phyloP scores from a whole-genome alignment of 1,139 yeast species.

The Kodamaea sp. region DNA sequence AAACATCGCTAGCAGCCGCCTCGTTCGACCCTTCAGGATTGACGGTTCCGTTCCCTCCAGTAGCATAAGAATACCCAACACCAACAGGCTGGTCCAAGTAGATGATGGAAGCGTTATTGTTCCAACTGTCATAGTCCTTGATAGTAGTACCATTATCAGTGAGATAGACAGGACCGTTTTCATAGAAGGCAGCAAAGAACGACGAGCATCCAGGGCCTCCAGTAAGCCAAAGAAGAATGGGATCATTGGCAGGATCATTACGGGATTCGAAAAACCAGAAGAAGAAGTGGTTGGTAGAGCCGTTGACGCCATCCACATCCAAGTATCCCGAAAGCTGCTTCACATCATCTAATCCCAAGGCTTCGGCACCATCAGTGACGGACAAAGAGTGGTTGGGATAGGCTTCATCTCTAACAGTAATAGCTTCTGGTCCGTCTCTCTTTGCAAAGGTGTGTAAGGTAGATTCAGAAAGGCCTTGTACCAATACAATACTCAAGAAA shows the following conservation, averaged over 20 bases:
- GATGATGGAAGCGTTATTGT: slow-evolving; percentile 45
- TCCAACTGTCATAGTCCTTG: slow-evolving; percentile 45
- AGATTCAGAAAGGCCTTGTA: too few relatives aligned
- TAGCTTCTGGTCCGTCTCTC: too few relatives aligned
- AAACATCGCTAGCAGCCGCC: slow-evolving; percentile 76
- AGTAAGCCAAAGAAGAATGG: slow-evolving; percentile 46
- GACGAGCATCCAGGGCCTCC: slow-evolving; percentile 52
- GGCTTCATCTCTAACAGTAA: too few relatives aligned
- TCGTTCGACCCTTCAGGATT: slow-evolving; percentile 38
- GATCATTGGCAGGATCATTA: slow-evolving; percentile 47
- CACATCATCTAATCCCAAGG: slow-evolving; percentile 10
- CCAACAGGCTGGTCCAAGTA: slow-evolving; percentile 51
- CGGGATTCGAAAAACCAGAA: slow-evolving; percentile 48
- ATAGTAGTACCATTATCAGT: slow-evolving; percentile 41
- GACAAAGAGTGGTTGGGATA: too few relatives aligned
- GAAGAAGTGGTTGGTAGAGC: slow-evolving; percentile 31
- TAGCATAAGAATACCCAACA: slow-evolving; percentile 55
- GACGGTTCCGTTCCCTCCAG: slow-evolving; percentile 45
- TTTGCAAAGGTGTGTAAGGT: too few relatives aligned
- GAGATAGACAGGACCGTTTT: slow-evolving; percentile 44
- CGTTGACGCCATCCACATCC: slow-evolving; percentile 34
- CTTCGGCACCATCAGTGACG: too few relatives aligned
- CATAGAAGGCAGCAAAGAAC: slow-evolving; percentile 44
- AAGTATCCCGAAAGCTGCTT: slow-evolving; percentile 13
- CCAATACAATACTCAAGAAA: too few relatives aligned